phyloP scores from a whole-genome alignment of 1,284 basidiomycete genomes.

The Neotropicomus parvogracilis region DNA sequence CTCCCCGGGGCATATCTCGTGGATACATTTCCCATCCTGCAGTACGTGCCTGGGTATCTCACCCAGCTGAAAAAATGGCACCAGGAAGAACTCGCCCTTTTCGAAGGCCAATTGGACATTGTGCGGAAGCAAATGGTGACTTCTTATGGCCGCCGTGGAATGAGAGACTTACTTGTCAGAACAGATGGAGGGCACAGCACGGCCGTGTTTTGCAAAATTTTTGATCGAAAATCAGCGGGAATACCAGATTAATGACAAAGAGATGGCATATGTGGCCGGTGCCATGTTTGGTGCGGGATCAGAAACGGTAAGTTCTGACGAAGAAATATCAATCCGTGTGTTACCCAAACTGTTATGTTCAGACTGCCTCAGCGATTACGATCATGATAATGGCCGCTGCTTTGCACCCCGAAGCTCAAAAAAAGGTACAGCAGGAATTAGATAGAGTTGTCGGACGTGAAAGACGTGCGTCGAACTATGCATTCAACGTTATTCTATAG shows the following conservation, averaged over 20 bases:
- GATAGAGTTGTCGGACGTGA: slow-evolving; percentile 4
- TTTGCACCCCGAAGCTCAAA: slow-evolving; percentile 5
- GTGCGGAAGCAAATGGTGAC: slow-evolving; percentile 6
- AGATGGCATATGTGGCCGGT: slow-evolving; percentile 4
- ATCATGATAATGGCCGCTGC: slow-evolving; percentile 10
- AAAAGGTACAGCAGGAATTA: slow-evolving; percentile 3
- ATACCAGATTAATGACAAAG: not conserved
- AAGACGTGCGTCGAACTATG: not conserved
- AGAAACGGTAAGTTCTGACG: slow-evolving; percentile 3
- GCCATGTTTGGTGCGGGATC: slow-evolving; percentile 8
- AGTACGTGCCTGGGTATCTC: slow-evolving; percentile 6
- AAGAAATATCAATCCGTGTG: no score
- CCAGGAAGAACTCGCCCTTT: slow-evolving; percentile 4
- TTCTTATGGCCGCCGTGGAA: no score
- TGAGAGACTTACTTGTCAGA: not conserved
- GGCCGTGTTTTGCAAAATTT: slow-evolving; percentile 5
- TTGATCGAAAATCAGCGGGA: slow-evolving; percentile 2
- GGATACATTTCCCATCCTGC: slow-evolving; percentile 4
- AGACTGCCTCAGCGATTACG: slow-evolving; percentile 8
- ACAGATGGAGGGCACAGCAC: slow-evolving; percentile 1
- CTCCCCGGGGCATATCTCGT: slow-evolving; percentile 8
- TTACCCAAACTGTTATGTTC: not conserved
- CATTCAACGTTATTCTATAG: not conserved
- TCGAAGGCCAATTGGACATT: not conserved
- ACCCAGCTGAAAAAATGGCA: slow-evolving; percentile 5